Base-by-base conservation (phyloP, 176 grass and related monocot species). In the Stipa capillata region DNA sequence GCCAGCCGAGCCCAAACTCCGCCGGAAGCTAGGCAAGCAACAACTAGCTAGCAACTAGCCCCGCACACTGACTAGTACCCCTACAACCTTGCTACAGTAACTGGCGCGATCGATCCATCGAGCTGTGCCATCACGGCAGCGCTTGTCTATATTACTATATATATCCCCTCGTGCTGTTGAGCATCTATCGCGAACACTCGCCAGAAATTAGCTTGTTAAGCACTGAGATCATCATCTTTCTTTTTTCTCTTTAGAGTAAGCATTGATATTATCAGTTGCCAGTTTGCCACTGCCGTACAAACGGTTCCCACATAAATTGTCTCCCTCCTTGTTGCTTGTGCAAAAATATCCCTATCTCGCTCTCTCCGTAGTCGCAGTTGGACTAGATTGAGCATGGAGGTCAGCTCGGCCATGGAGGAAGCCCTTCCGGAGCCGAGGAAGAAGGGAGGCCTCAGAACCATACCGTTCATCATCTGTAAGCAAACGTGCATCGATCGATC, bases 391-490 rank as follows among this genome's bases (percentile, higher is more conserved):
- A 74, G 18, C 32, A 90, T 90, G 83, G 87, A 90, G 72, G 73
- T 78, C n/a, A n/a, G n/a, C 21, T 76, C 78, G 18, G 55, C 72
- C 54, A 85, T 78, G 83, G 87, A 85, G 87, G 87, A 78, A 57
- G 73, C 68, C 9, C 39, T 43, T 48, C 72, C 69, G 27, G 83
- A 63, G 50, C 40, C 2, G 61, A 80, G 41, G 67, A 74, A 17
- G 54, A 89, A 87, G 71, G 92, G 92, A 18, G 92, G 92, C 68
- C 83, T 94, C 65, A 89, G 78, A 50, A 89, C 86, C 13, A 60
- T 94, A 37, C 92, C 92, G 0, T 94, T 89, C 52, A 94, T 94
- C 76, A 87, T 94, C 36, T 82, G 89, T 94, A 84, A 86, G 64
- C 25, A 27, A 7, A 3, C 72, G 17, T 27, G 42, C 77, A 11